Base-by-base conservation (phyloP, 306 rosid genomes). In the Rosa chinensis region DNA sequence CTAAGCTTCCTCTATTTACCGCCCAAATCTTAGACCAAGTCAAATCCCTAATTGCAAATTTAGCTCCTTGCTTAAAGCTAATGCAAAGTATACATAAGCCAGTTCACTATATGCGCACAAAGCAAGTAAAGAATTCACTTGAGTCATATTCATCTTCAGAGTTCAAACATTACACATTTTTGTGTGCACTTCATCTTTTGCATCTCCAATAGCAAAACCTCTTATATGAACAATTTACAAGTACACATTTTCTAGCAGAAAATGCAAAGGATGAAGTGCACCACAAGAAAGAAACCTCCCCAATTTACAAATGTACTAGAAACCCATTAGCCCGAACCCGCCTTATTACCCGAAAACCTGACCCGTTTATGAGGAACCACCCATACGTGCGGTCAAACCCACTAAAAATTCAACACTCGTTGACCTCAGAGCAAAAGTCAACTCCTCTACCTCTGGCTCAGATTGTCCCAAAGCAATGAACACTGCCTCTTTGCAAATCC, bases 401-500 rank as follows among this genome's bases (percentile, higher is more conserved):
- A 5, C 3, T 9, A 20, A 7, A 72, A 75, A 43, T 9, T 25
- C 70, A 25, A 59, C 78, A 2, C 21, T 55, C 11, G 3, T 66
- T 66, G 71, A 66, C 14, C 12, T 18, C 6, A 1, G 25, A 2
- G 0, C 32, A 28, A 5, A 81, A 50, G 78, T 72, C 78, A 80
- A 77, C 72, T n/a, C 69, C 2, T 17, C 73, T 78, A 87, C 40
- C 42, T 79, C 55, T 75, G 75, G 85, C 85, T 91, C 1, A 95
- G 88, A 1, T 61, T 85, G 71, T 95, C 97, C 99, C 98, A 95
- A 39, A 95, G 96, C 73, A 76, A 83, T 23, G 97, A 82, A 74
- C 99, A 95, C n/a, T 90, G 89, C 73, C 93, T 85, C 70, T 67
- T 85, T 0, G 99, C 99, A 59, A 95, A 95, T 0, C 99, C 99